A percentile compares a stretch with the other conserved stretches of the same genome.
Evolutionary conservation across 306 rosid genomes (phyloP).

Genomic region (Cicer pinnatifidum): DNA sequence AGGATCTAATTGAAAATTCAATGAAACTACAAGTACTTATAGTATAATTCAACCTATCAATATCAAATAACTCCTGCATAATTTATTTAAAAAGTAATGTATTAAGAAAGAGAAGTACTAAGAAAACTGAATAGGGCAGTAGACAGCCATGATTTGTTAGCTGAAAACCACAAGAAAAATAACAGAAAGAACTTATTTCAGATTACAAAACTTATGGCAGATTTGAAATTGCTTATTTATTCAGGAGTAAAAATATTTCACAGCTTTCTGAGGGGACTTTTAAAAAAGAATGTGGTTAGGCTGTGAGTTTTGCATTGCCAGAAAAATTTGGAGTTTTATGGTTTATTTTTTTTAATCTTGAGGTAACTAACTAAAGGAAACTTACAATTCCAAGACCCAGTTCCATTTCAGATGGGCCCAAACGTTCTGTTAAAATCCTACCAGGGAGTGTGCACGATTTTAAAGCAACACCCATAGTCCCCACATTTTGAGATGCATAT

Average conservation of each 20-base stretch:
- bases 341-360: background rate
- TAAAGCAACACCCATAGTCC: conserved; percentile 95
- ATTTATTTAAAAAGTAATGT: background rate
- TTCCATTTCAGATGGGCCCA: conserved; percentile 93
- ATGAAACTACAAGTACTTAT: conserved; percentile 15
- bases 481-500: conserved; percentile 84
- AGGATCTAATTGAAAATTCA: conserved; percentile 16
- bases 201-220: background rate
- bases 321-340: background rate
- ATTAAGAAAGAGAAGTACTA: conserved; percentile 27
- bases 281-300: background rate
- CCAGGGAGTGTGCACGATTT: conserved; percentile 91
- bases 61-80: conserved; percentile 26
- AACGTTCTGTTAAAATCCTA: conserved; percentile 79
- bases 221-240: background rate
- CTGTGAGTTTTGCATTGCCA: background rate
- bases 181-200: conserved; percentile 13
- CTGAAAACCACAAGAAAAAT: conserved; percentile 35
- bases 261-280: background rate
- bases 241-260: background rate
- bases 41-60: background rate
- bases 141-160: background rate
- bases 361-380: conserved; percentile 31
- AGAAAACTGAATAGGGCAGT: background rate
- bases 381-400: conserved; percentile 97